Conservation (phyloP, 73 alveolate species). For the Paramecium primaurelia region DNA sequence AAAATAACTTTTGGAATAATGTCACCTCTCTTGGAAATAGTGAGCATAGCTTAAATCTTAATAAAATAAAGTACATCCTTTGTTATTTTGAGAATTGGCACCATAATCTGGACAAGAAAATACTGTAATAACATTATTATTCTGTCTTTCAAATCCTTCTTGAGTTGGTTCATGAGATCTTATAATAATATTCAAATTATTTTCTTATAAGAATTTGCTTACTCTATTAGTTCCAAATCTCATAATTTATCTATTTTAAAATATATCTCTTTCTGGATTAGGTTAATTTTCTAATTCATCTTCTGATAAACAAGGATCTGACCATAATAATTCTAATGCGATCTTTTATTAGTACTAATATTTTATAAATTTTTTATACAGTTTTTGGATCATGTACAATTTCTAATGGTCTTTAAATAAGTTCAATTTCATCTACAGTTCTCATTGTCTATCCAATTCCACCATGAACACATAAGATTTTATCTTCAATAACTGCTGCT, state of each 20-base stretch:
- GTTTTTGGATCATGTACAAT: conserved; percentile 79
- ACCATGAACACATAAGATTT: conserved; percentile 80
- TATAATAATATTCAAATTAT: conserved; percentile 73
- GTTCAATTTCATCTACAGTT: conserved; percentile 78
- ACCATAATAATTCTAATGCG: conserved; percentile 86
- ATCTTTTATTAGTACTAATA: conserved; percentile 61
- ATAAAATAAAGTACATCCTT: conserved; percentile 5
- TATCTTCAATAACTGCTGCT: conserved; percentile 78
- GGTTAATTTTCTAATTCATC: conserved; percentile 75
- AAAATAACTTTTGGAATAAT: conserved; percentile 39
- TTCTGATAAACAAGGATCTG: conserved; percentile 79
- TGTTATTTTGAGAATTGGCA: background rate
- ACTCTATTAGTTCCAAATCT: conserved; percentile 84
- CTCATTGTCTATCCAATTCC: conserved; percentile 85
- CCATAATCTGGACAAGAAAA: conserved; percentile 83
- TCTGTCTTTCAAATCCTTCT: conserved; percentile 79
- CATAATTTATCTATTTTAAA: conserved; percentile 72
- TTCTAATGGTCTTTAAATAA: conserved; percentile 76
- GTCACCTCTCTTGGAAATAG: background rate
- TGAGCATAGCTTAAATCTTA: conserved; percentile 14
- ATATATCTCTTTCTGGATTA: conserved; percentile 80
- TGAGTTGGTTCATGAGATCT: conserved; percentile 82
- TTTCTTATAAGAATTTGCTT: conserved; percentile 80
- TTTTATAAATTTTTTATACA: background rate
- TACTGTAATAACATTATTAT: conserved; percentile 77